Evolutionary conservation across 257 asterid genomes (phyloP).

Genomic region (Verbascum thapsus): DNA sequence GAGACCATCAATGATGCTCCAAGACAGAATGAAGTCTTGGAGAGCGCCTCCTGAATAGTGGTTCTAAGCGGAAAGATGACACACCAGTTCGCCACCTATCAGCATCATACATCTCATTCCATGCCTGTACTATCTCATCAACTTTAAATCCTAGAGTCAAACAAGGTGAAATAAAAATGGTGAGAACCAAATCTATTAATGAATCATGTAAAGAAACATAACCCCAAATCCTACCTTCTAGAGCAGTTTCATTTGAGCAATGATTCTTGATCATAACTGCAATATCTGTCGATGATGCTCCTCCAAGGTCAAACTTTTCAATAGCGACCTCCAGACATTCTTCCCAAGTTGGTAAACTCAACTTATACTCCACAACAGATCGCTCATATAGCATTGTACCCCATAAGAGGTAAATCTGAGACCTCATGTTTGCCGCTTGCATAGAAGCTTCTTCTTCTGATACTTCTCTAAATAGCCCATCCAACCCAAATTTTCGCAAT

Average conservation of each 20-base stretch:
- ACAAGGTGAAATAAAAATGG: conserved; percentile 17
- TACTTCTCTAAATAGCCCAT: conserved; percentile 53
- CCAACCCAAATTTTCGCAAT: conserved; percentile 63
- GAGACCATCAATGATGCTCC: conserved; percentile 56
- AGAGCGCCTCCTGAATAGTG: conserved; percentile 76
- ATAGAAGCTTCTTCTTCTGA: conserved; percentile 68
- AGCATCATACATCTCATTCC: conserved; percentile 94
- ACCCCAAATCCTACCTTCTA: conserved; percentile 60
- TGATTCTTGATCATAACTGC: conserved; percentile 97
- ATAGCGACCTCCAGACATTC: conserved; percentile 92
- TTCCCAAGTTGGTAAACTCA: conserved; percentile 88
- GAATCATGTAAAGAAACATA: not conserved
- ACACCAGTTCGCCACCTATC: conserved; percentile 80
- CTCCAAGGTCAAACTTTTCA: conserved; percentile 87
- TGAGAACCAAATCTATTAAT: conserved; percentile 22
- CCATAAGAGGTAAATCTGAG: conserved; percentile 85
- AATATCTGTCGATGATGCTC: conserved; percentile 81
- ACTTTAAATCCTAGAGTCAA: conserved; percentile 76
- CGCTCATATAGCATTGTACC: conserved; percentile 92
- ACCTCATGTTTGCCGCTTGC: conserved; percentile 67
- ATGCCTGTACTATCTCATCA: conserved; percentile 97
- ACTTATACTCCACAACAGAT: conserved; percentile 85
- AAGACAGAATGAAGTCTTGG: conserved; percentile 73
- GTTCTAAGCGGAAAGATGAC: conserved; percentile 72
- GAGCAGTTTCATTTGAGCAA: conserved; percentile 89